These are phyloP conservation scores for Orbilia blumenaviensis DNA, from an alignment of 2,329 filamentous ascomycete species.

Conservation along the genomic window DNA sequence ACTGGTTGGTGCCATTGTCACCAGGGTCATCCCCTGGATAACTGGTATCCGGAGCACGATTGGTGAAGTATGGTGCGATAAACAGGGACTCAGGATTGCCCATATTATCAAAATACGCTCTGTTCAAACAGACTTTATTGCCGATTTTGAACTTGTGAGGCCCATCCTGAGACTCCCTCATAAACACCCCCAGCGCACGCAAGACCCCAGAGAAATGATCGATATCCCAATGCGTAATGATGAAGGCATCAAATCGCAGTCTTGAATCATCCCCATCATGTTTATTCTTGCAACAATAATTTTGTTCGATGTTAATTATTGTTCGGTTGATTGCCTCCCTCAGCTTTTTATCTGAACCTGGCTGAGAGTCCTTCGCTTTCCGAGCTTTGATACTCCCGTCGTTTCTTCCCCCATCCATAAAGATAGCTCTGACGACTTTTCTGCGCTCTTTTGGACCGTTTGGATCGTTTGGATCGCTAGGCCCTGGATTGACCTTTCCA, in stretches of 20 bases:
- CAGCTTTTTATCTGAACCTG: neutral
- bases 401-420: constrained; percentile 41
- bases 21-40: neutral
- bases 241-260: constrained; percentile 20
- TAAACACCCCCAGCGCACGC: neutral
- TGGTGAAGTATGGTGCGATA: neutral
- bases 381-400: neutral
- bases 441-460: neutral
- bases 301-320: neutral
- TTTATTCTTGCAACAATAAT: neutral
- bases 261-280: neutral
- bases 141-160: neutral
- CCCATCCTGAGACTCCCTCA: neutral
- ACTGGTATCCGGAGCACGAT: neutral
- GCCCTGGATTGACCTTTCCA: neutral
- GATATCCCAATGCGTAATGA: constrained; percentile 51
- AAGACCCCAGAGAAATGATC: constrained; percentile 46
- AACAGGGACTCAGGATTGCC: neutral
- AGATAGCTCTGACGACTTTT: constrained; percentile 10
- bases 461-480: no score
- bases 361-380: no score
- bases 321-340: neutral
- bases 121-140: neutral
- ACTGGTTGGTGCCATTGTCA: no score
- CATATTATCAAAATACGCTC: neutral